phyloP scores from a whole-genome alignment of 805 yeast species.

The Candida railenensis region DNA sequence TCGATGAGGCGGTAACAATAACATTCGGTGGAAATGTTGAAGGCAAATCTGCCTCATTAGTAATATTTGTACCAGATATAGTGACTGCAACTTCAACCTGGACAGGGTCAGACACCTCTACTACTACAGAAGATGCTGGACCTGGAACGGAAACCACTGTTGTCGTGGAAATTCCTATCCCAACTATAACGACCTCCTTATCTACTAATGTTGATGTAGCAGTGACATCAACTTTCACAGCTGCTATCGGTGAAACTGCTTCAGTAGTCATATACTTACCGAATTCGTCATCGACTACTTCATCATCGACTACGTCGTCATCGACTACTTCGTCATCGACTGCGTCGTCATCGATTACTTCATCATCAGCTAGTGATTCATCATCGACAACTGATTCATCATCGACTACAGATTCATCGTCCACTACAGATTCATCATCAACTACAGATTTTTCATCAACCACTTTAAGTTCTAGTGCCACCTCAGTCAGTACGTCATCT shows the following conservation, averaged over 20 bases:
- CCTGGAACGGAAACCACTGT: slow-evolving; percentile 9
- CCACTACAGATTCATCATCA: too few relatives aligned
- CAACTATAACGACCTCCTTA: slow-evolving; percentile 49
- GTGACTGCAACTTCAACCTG: slow-evolving; percentile 9
- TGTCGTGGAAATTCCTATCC: slow-evolving; percentile 15
- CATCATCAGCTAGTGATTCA: not conserved
- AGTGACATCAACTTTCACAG: not conserved
- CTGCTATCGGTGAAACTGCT: slow-evolving; percentile 1
- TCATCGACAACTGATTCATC: slow-evolving; percentile 4
- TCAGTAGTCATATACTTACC: slow-evolving; percentile 6
- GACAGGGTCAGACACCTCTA: slow-evolving; percentile 10
- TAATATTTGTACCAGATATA: not conserved
- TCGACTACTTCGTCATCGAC: slow-evolving; percentile 4
- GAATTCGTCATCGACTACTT: not conserved
- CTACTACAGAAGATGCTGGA: slow-evolving; percentile 7
- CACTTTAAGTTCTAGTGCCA: too few relatives aligned
- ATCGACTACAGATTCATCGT: slow-evolving; percentile 2
- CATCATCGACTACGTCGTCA: not conserved
- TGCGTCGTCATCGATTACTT: slow-evolving; percentile 1
- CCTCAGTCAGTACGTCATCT: too few relatives aligned
- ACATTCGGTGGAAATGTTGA: not conserved
- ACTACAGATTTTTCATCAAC: too few relatives aligned
- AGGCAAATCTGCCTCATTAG: not conserved
- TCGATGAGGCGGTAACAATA: not conserved
- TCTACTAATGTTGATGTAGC: slow-evolving; percentile 9